A percentile compares a stretch with the other conserved stretches of the same genome.
These are phyloP conservation scores for Pseudopyricularia javanii DNA, from an alignment of 2,329 filamentous ascomycete species.

Conservation along the genomic window DNA sequence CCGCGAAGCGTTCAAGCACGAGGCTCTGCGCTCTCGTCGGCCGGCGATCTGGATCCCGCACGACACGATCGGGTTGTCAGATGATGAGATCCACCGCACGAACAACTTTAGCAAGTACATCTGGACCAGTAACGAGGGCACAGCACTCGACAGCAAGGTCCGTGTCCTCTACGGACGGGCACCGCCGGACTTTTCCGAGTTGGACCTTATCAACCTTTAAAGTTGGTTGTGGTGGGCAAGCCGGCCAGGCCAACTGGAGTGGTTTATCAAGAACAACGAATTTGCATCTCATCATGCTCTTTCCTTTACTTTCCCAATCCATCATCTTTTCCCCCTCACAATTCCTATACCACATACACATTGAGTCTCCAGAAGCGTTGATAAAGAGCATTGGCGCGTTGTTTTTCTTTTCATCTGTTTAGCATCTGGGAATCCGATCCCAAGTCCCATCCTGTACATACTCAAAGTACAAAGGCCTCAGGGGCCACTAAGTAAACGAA, in stretches of 20 bases:
- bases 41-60: constrained; percentile 91
- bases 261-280: background rate
- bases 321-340: background rate
- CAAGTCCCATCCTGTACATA: background rate
- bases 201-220: constrained; percentile 72
- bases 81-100: constrained; percentile 79
- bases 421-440: background rate
- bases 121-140: constrained; percentile 91
- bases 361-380: background rate
- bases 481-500: background rate
- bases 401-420: background rate
- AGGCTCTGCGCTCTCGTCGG: constrained; percentile 68
- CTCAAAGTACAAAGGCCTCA: background rate
- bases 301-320: background rate
- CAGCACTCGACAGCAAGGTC: constrained; percentile 71
- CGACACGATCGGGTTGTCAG: constrained; percentile 79
- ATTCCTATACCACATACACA: background rate
- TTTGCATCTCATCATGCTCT: background rate
- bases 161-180: constrained; percentile 75
- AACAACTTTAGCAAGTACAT: constrained; percentile 64
- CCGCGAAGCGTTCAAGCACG: constrained; percentile 81
- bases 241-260: too few relatives aligned
- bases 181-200: constrained; percentile 80
- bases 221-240: background rate
- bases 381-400: background rate